Conservation (phyloP, 2,329 filamentous ascomycete species). For the Scedosporium apiospermum region DNA sequence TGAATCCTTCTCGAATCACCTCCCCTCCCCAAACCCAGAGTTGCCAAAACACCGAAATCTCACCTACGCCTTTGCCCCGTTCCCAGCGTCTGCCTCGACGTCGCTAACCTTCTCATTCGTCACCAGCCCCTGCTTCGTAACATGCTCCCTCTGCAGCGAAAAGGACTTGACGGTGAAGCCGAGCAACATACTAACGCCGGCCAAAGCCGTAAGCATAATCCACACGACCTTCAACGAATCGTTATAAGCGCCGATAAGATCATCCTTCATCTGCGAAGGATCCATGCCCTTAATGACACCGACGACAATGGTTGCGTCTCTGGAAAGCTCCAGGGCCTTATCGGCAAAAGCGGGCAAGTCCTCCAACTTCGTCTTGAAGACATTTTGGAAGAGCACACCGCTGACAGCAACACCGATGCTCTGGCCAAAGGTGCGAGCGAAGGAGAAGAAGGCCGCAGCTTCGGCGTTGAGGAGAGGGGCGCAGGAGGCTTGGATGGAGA, state of each 20-base stretch:
- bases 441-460: constrained; percentile 56
- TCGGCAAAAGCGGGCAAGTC: constrained; percentile 35
- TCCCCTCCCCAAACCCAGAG: too few relatives aligned
- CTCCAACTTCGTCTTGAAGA: constrained; percentile 40
- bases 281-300: constrained; percentile 47
- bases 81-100: not conserved
- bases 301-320: constrained; percentile 49
- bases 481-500: constrained; percentile 54
- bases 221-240: constrained; percentile 23
- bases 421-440: constrained; percentile 27
- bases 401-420: constrained; percentile 25
- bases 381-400: constrained; percentile 62
- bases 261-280: constrained; percentile 12
- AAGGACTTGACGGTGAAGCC: constrained; percentile 20
- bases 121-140: constrained; percentile 17
- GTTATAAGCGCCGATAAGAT: constrained; percentile 22
- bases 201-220: constrained; percentile 20
- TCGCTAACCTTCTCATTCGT: constrained; percentile 8
- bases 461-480: constrained; percentile 35
- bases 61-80: not conserved
- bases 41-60: not conserved
- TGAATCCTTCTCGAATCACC: too few relatives aligned
- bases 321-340: constrained; percentile 34
- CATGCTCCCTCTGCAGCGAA: constrained; percentile 21
- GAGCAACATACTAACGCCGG: constrained; percentile 19